Conservation (phyloP, 768 basidiomycete genomes). For the Termitomyces sp. region DNA sequence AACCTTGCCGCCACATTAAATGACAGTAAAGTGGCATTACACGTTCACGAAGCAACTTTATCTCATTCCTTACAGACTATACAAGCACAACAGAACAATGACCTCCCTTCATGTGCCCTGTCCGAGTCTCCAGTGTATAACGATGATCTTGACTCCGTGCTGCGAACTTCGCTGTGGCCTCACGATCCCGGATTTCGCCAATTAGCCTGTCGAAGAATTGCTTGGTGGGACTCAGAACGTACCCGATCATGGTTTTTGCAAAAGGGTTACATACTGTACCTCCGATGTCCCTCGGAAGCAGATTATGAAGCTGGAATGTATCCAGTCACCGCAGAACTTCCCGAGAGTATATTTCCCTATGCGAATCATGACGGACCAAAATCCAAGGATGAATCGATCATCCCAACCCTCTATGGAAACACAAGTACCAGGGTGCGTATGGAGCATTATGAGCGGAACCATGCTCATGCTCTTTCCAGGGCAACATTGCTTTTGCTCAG, state of each 20-base stretch:
- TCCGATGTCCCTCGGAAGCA: not conserved
- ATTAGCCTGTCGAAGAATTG: not conserved
- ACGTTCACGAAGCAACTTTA: no score
- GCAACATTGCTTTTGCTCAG: no score
- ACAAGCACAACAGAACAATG: not conserved
- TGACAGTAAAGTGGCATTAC: no score
- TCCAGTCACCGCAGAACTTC: not conserved
- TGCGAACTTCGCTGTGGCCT: not conserved
- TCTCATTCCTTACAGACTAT: no score
- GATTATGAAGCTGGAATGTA: not conserved
- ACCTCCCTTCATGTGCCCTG: not conserved
- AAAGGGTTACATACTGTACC: conserved; percentile 3
- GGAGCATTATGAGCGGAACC: not conserved
- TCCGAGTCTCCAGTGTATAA: not conserved
- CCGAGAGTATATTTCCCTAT: not conserved
- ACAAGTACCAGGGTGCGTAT: not conserved
- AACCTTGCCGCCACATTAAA: no score
- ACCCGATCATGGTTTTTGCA: not conserved
- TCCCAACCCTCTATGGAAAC: not conserved
- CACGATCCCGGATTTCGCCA: not conserved
- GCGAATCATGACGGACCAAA: no score
- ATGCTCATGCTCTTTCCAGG: not conserved
- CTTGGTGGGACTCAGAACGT: not conserved
- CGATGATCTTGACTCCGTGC: not conserved
- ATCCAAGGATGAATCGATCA: no score